Conservation (phyloP, 1,284 basidiomycete genomes). For the Chalciporus piperatoides region DNA sequence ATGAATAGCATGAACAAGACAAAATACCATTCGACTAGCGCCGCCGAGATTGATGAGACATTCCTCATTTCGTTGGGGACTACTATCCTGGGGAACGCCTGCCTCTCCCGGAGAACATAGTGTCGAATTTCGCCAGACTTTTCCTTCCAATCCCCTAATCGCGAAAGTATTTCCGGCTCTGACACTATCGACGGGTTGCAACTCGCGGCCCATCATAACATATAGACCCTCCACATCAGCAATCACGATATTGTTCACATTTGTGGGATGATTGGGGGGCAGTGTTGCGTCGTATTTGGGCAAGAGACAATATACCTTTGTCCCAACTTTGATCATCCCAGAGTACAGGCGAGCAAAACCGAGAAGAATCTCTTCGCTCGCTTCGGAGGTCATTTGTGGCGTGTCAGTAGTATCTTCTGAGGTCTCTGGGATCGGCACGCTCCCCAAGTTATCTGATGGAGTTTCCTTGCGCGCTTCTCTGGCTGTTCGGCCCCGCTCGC, state of each 20-base stretch:
- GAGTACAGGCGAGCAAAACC: slow-evolving; percentile 96
- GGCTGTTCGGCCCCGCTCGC: slow-evolving; percentile 63
- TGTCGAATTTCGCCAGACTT: slow-evolving; percentile 89
- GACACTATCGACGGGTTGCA: slow-evolving; percentile 80
- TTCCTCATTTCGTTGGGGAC: slow-evolving; percentile 40
- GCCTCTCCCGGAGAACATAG: slow-evolving; percentile 65
- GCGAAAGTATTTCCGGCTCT: slow-evolving; percentile 97
- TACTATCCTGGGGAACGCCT: slow-evolving; percentile 40
- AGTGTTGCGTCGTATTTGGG: slow-evolving; percentile 85
- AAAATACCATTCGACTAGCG: slow-evolving; percentile 64
- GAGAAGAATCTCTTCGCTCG: slow-evolving; percentile 63
- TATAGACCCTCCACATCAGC: slow-evolving; percentile 79
- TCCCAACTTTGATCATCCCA: slow-evolving; percentile 72
- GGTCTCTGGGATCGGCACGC: slow-evolving; percentile 20
- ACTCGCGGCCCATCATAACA: slow-evolving; percentile 97
- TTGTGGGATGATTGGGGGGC: slow-evolving; percentile 64
- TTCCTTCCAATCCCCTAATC: slow-evolving; percentile 85
- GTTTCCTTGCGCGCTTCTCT: slow-evolving; percentile 46
- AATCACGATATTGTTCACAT: slow-evolving; percentile 64
- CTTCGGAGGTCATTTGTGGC: slow-evolving; percentile 18
- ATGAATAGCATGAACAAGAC: neutral
- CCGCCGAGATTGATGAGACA: slow-evolving; percentile 83
- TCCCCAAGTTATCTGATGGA: slow-evolving; percentile 29
- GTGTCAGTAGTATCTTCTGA: slow-evolving; percentile 15
- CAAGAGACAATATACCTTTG: slow-evolving; percentile 70